Base-by-base conservation (phyloP, 1,139 yeast species). In the Schizosaccharomyces versatilis region DNA sequence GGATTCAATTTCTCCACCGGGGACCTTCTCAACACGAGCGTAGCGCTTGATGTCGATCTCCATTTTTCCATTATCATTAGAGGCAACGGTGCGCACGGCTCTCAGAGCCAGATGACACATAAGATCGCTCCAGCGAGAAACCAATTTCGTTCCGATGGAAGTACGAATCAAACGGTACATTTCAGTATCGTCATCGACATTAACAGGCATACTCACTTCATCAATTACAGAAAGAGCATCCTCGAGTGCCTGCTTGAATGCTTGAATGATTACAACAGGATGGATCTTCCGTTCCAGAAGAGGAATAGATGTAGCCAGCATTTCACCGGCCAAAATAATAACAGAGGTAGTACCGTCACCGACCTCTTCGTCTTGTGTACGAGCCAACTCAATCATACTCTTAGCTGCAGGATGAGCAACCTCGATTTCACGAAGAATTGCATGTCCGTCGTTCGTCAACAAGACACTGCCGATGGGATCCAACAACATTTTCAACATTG, bases 381-480 rank as follows among this genome's bases (percentile, higher is more conserved):
- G 78, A 63, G 94, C 81, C 62, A 93, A 76, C 70, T 93, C 98
- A 66, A 93, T 84, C 97, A 93, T 93, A 40, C 95, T 83, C 70
- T 93, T 93, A 55, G 99, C 98, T 7, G 98, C 98, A 6, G 99
- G 98, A 66, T 86, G 97, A 2, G 93, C 83, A 58, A 84, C 94
- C 65, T 84, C 94, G 60, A 84, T 84, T 67, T 84, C 95, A 64
- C 94, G 75, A 62, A 84, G 72, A 57, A 84, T 84, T 9, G 94
- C 96, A 67, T 88, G 97, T 7, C 99, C 99, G 67, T 93, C 99
- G 69, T 93, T 93, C 57, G 99, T 93, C 61, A 93, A 74, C 17
- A 90, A 96, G 60, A 93, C 56, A 52, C 64, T 98, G 39, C 99
- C 99, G 90, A 90, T 88, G 55, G 98, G 98, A 67, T 93, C 99